Conservation (phyloP, 140 eudicot genomes). For the Senecio squalidus region DNA sequence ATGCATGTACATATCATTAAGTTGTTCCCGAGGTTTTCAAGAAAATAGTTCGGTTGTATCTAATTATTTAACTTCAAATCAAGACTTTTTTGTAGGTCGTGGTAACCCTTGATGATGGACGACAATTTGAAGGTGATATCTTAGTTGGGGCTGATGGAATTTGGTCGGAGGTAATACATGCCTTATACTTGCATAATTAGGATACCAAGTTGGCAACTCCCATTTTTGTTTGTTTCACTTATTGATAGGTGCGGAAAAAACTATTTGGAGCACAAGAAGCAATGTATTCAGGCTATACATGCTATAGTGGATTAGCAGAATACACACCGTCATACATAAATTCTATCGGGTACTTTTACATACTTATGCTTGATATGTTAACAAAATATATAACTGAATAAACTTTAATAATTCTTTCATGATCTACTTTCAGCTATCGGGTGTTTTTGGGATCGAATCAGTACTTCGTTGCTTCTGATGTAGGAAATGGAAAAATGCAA, state of each 20-base stretch:
- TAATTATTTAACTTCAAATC: slow-evolving; percentile 6
- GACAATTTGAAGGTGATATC: slow-evolving; percentile 31
- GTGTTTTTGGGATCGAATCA: slow-evolving; percentile 36
- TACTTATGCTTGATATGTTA: background rate
- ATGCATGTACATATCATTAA: too few relatives aligned
- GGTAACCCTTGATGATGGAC: slow-evolving; percentile 36
- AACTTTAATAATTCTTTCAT: background rate
- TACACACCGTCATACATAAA: slow-evolving; percentile 25
- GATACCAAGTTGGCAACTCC: background rate
- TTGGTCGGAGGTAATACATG: slow-evolving; percentile 38
- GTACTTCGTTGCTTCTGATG: slow-evolving; percentile 45
- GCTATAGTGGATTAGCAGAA: slow-evolving; percentile 40
- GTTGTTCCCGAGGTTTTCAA: too few relatives aligned
- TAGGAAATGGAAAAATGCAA: slow-evolving; percentile 41
- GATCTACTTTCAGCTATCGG: slow-evolving; percentile 25
- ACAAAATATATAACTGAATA: background rate
- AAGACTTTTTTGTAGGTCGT: slow-evolving; percentile 16
- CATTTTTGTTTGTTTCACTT: background rate
- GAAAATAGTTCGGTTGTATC: too few relatives aligned
- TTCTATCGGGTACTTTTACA: slow-evolving; percentile 27
- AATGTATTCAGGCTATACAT: slow-evolving; percentile 36
- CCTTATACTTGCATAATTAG: background rate
- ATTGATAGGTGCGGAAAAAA: slow-evolving; percentile 30
- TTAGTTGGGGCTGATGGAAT: slow-evolving; percentile 51
- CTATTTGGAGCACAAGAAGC: slow-evolving; percentile 40